These are phyloP conservation scores for Solanum infundibuliforme DNA, from an alignment of 257 asterid species.

Conservation along the genomic window DNA sequence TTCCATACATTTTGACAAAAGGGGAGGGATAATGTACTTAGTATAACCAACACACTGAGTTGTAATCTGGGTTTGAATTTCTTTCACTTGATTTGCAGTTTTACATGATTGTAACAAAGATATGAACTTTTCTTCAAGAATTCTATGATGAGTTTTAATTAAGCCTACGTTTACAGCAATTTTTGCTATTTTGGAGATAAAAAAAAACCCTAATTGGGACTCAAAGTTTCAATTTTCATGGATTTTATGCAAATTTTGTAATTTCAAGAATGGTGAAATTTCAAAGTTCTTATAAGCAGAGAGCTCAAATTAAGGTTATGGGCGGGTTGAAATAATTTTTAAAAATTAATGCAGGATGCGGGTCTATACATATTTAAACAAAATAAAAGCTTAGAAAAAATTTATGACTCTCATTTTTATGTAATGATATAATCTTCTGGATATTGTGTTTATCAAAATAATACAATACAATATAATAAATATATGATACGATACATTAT, in stretches of 20 bases:
- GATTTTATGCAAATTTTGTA: not conserved
- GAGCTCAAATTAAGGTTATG: not conserved
- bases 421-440: too few species aligned
- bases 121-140: slow-evolving; percentile 13
- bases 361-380: too few species aligned
- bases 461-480: too few species aligned
- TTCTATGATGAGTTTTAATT: not conserved
- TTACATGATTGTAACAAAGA: slow-evolving; percentile 56
- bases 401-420: too few species aligned
- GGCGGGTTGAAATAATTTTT: not conserved
- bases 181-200: slow-evolving; percentile 7
- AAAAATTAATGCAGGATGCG: too few species aligned
- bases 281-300: not conserved
- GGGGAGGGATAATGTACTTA: slow-evolving; percentile 37
- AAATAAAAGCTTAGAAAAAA: too few species aligned
- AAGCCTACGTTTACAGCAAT: slow-evolving; percentile 9
- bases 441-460: too few species aligned
- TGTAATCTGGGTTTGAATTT: slow-evolving; percentile 58
- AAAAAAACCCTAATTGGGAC: not conserved
- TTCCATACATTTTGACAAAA: slow-evolving; percentile 39
- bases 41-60: slow-evolving; percentile 26
- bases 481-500: too few species aligned
- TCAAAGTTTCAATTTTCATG: not conserved
- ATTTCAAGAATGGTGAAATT: not conserved
- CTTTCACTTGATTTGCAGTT: slow-evolving; percentile 33